Evolutionary conservation across 805 yeast species (phyloP).

Genomic region (Suhomyces sp.): DNA sequence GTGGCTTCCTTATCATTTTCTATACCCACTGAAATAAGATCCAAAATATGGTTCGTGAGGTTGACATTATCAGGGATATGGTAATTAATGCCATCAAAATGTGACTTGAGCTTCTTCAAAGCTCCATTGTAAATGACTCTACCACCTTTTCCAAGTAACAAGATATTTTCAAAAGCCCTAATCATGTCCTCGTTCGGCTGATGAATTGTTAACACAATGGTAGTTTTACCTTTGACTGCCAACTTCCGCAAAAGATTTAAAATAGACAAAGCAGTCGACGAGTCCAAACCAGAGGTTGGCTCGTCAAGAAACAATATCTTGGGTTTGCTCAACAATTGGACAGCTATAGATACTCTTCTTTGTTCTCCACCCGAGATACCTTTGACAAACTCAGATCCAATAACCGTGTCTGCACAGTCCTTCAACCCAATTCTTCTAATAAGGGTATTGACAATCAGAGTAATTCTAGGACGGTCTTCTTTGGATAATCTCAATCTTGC

Average conservation of each 20-base stretch:
- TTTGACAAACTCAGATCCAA: constrained; percentile 20
- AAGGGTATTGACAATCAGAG: constrained; percentile 13
- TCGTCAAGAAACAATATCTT: constrained; percentile 25
- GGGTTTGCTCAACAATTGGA: constrained; percentile 24
- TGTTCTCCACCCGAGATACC: constrained; percentile 30
- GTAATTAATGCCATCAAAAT: constrained; percentile 12
- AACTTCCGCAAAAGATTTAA: constrained; percentile 15
- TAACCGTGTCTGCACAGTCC: constrained; percentile 27
- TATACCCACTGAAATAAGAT: constrained; percentile 44
- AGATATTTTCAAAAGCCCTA: constrained; percentile 16
- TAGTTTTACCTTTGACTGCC: constrained; percentile 17
- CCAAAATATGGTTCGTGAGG: constrained; percentile 21
- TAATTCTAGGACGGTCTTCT: constrained; percentile 15
- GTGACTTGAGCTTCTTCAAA: constrained; percentile 4
- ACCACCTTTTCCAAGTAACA: constrained; percentile 24
- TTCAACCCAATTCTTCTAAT: constrained; percentile 21
- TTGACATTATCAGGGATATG: constrained; percentile 13
- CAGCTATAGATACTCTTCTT: constrained; percentile 27
- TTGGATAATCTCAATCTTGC: constrained; percentile 22
- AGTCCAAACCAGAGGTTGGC: constrained; percentile 28
- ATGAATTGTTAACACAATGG: constrained; percentile 23
- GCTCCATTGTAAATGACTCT: constrained; percentile 21
- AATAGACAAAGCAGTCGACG: constrained; percentile 21
- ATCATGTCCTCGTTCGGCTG: constrained; percentile 26
- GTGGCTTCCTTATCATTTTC: constrained; percentile 24